Evolutionary conservation across 2,329 filamentous ascomycete species (phyloP).

Genomic region (Ilyonectria destructans): DNA sequence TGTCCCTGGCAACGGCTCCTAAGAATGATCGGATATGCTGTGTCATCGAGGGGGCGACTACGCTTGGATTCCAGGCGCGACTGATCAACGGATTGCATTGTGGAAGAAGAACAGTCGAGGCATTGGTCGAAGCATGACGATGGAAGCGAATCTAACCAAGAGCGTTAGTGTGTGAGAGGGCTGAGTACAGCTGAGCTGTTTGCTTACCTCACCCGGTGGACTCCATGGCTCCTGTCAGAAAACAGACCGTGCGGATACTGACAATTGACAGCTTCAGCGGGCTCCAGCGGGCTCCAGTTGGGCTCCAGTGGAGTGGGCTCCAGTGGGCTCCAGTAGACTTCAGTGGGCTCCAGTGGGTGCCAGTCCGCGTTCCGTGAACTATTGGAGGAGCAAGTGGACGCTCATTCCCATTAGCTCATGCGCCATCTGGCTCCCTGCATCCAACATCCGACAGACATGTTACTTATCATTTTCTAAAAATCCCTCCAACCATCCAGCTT

Average conservation of each 20-base stretch:
- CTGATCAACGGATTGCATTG: background rate
- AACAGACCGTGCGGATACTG: background rate
- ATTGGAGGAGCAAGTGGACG: background rate
- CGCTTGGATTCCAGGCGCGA: background rate
- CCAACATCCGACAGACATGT: background rate
- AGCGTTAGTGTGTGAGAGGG: background rate
- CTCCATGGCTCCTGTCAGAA: background rate
- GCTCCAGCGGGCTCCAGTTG: background rate
- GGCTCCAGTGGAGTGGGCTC: background rate
- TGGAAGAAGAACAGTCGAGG: background rate
- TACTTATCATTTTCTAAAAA: slow-evolving; percentile 4
- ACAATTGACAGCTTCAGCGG: background rate
- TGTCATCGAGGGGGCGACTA: background rate
- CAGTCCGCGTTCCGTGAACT: background rate
- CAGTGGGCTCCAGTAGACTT: background rate
- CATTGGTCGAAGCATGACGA: background rate
- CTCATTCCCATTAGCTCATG: background rate
- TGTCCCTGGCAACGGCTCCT: slow-evolving; percentile 40
- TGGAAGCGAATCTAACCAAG: background rate
- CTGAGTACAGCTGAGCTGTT: background rate
- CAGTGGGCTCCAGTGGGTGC: background rate
- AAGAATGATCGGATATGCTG: background rate
- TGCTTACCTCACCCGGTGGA: background rate
- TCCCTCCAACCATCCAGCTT: background rate
- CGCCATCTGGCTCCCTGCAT: slow-evolving; percentile 7